These are phyloP conservation scores for Ceratocystis colombiana DNA, from an alignment of 2,329 filamentous ascomycete species.

Conservation along the genomic window DNA sequence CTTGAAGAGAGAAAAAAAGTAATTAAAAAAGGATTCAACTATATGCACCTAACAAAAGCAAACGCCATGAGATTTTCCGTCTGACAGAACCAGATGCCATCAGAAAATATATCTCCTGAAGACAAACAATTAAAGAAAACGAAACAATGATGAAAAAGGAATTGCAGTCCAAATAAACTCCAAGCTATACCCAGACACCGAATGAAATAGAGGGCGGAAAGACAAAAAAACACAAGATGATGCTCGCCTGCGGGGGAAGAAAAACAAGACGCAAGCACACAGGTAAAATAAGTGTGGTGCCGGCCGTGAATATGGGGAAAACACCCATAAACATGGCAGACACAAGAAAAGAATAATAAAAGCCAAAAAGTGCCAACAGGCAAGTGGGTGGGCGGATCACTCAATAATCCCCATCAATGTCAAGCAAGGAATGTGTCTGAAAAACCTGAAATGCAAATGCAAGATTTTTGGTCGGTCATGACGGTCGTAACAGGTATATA, in stretches of 20 bases:
- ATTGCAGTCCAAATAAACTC: constrained; percentile 17
- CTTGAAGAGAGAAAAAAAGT: background rate
- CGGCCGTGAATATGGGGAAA: background rate
- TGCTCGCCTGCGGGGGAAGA: constrained; percentile 5
- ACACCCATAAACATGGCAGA: background rate
- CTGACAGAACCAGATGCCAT: constrained; percentile 1
- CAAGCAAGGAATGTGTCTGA: constrained; percentile 25
- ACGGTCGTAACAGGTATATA: constrained; percentile 25
- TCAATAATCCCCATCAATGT: constrained; percentile 10
- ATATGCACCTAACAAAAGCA: background rate
- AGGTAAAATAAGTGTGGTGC: background rate
- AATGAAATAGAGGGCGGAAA: background rate
- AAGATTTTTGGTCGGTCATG: constrained; percentile 26
- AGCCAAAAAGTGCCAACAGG: constrained; percentile 8
- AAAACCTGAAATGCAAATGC: constrained; percentile 24
- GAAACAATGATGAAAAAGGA: constrained; percentile 2
- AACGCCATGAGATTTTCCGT: background rate
- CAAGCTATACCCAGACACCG: constrained; percentile 16
- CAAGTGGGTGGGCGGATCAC: background rate
- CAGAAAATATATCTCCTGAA: background rate
- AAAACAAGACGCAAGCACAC: constrained; percentile 17
- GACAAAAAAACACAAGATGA: background rate
- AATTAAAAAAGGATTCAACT: constrained; percentile 1
- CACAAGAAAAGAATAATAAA: background rate
- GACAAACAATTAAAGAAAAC: background rate